These are phyloP conservation scores for Chaetomium globosum DNA, from an alignment of 2,329 filamentous ascomycete species.

Conservation along the genomic window DNA sequence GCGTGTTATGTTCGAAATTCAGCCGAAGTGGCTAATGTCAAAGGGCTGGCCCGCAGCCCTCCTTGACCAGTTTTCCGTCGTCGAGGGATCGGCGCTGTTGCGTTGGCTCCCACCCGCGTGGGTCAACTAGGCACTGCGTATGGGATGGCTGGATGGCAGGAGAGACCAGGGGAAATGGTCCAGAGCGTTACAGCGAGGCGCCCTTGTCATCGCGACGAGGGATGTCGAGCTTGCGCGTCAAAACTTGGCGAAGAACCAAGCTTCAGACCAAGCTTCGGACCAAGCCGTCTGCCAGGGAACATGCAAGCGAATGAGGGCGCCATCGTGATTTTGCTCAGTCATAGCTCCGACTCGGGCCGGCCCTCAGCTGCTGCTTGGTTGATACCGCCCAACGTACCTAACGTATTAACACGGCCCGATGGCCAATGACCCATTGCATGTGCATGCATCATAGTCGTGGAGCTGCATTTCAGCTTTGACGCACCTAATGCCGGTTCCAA, in stretches of 20 bases:
- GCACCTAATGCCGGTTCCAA: not conserved
- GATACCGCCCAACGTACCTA: not conserved
- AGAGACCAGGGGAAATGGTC: not conserved
- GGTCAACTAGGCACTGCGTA: not conserved
- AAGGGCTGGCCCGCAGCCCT: not conserved
- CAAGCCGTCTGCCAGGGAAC: not conserved
- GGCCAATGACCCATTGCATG: not conserved
- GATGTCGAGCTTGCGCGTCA: not conserved
- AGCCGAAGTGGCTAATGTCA: conserved; percentile 36
- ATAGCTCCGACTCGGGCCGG: not conserved
- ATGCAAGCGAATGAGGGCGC: not conserved
- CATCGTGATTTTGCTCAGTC: not conserved
- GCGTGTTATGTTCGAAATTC: conserved; percentile 26
- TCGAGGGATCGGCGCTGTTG: conserved; percentile 15
- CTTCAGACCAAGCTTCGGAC: not conserved
- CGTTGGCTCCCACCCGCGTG: not conserved
- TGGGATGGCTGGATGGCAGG: not conserved
- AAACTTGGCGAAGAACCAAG: not conserved
- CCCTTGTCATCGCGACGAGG: not conserved
- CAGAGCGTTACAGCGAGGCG: not conserved
- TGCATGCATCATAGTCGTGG: not conserved
- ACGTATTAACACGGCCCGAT: not conserved
- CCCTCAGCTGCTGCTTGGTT: not conserved
- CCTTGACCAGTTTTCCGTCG: not conserved
- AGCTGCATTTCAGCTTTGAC: not conserved